Evolutionary conservation across 2,329 filamentous ascomycete genomes (phyloP).

Genomic region (Coniochaeta sp.): DNA sequence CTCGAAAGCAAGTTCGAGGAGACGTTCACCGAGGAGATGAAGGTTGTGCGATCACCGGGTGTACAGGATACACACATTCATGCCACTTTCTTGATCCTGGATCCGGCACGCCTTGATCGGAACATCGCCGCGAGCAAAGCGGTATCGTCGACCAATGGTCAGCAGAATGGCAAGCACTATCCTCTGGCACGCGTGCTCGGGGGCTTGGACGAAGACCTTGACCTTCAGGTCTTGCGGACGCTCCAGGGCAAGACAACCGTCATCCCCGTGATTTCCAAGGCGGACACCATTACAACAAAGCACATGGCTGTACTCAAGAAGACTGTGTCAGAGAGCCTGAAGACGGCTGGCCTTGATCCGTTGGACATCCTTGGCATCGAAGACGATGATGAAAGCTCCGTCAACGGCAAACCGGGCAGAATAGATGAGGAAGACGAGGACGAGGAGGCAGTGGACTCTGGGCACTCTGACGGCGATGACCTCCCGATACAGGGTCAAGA

Average conservation of each 20-base stretch:
- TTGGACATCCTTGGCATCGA: constrained; percentile 80
- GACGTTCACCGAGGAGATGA: constrained; percentile 95
- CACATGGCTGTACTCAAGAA: constrained; percentile 93
- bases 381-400: constrained; percentile 45
- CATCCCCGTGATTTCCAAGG: constrained; percentile 92
- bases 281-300: constrained; percentile 89
- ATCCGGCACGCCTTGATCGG: constrained; percentile 76
- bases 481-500: constrained; percentile 22
- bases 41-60: constrained; percentile 87
- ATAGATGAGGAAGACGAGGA: constrained; percentile 51
- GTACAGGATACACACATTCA: constrained; percentile 96
- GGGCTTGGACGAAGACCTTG: constrained; percentile 78
- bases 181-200: constrained; percentile 44
- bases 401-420: constrained; percentile 41
- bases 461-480: constrained; percentile 16
- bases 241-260: constrained; percentile 92
- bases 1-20: constrained; percentile 98
- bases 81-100: constrained; percentile 85
- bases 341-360: constrained; percentile 79
- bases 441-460: constrained; percentile 16
- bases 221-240: constrained; percentile 81
- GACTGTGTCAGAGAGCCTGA: constrained; percentile 81
- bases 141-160: constrained; percentile 36
- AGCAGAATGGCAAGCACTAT: constrained; percentile 40
- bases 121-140: constrained; percentile 66